These are phyloP conservation scores for Fusarium metavorans DNA, from an alignment of 2,329 filamentous ascomycete genomes.

Conservation along the genomic window DNA sequence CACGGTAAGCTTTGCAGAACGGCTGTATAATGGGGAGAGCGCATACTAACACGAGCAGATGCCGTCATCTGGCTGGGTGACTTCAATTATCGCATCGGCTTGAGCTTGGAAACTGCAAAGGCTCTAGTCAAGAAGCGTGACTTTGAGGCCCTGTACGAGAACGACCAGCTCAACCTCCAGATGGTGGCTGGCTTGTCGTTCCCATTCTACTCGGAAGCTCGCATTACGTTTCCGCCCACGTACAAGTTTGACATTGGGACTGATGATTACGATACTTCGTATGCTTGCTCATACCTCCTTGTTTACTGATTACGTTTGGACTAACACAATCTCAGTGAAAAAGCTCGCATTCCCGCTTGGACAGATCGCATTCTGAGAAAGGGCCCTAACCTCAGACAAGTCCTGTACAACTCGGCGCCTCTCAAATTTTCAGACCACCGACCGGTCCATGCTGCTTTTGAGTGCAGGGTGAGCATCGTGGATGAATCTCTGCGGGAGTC, in stretches of 20 bases:
- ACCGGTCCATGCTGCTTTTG: slow-evolving; percentile 92
- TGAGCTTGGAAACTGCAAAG: slow-evolving; percentile 82
- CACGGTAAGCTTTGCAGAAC: slow-evolving; percentile 69
- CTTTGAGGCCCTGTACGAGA: slow-evolving; percentile 84
- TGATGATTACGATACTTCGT: slow-evolving; percentile 93
- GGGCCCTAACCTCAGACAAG: slow-evolving; percentile 84
- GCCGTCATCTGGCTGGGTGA: slow-evolving; percentile 95
- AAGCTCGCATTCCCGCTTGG: slow-evolving; percentile 95
- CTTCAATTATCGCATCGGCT: slow-evolving; percentile 97
- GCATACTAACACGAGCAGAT: slow-evolving; percentile 55
- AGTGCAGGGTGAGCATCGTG: slow-evolving; percentile 84
- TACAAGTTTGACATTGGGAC: slow-evolving; percentile 95
- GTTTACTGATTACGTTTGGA: neutral
- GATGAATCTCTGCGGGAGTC: slow-evolving; percentile 79
- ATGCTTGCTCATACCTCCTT: slow-evolving; percentile 49
- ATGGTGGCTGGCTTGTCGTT: slow-evolving; percentile 95
- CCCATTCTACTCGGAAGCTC: slow-evolving; percentile 89
- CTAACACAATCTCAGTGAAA: slow-evolving; percentile 71
- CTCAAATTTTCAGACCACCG: slow-evolving; percentile 93
- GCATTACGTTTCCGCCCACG: slow-evolving; percentile 89
- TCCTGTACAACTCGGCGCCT: slow-evolving; percentile 84
- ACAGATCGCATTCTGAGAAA: slow-evolving; percentile 93
- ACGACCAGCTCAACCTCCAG: slow-evolving; percentile 95
- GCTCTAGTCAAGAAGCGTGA: slow-evolving; percentile 79
- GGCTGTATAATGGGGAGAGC: neutral